Evolutionary conservation across 345 rosid species (phyloP).

Genomic region (Gynandropsis gynandra): DNA sequence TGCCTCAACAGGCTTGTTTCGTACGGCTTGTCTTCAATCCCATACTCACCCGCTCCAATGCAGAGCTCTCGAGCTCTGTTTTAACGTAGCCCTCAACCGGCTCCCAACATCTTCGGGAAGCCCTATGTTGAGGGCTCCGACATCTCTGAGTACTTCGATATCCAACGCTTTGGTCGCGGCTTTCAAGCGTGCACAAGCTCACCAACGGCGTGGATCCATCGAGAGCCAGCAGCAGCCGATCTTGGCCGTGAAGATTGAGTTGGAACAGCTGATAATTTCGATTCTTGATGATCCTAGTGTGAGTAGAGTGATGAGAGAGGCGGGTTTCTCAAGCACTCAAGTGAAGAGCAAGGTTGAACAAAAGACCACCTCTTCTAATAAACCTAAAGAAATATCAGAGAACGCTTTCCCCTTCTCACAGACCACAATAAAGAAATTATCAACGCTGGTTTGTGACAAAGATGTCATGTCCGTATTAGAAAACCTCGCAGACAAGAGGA

Average conservation of each 20-base stretch:
- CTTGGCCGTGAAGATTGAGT: slow-evolving; percentile 79
- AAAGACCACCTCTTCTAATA: slow-evolving; percentile 37
- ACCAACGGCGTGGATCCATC: slow-evolving; percentile 83
- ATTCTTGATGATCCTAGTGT: slow-evolving; percentile 96
- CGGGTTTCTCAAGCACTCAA: slow-evolving; percentile 87
- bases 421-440: slow-evolving; percentile 16
- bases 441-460: slow-evolving; percentile 33
- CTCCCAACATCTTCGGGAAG: slow-evolving; percentile 71
- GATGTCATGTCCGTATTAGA: slow-evolving; percentile 62
- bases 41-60: slow-evolving; percentile 96
- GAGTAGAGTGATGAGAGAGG: slow-evolving; percentile 97
- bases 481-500: slow-evolving; percentile 37
- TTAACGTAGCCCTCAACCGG: slow-evolving; percentile 93
- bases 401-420: slow-evolving; percentile 26
- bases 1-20: slow-evolving; percentile 57
- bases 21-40: slow-evolving; percentile 86
- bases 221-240: slow-evolving; percentile 92
- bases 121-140: slow-evolving; percentile 53
- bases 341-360: slow-evolving; percentile 83
- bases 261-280: slow-evolving; percentile 83
- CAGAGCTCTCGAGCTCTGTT: slow-evolving; percentile 92
- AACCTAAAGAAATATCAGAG: slow-evolving; percentile 38
- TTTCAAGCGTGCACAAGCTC: slow-evolving; percentile 97
- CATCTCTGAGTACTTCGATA: slow-evolving; percentile 56
- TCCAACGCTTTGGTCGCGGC: slow-evolving; percentile 95